phyloP scores from a whole-genome alignment of 768 basidiomycete genomes.

The Mycena pura region DNA sequence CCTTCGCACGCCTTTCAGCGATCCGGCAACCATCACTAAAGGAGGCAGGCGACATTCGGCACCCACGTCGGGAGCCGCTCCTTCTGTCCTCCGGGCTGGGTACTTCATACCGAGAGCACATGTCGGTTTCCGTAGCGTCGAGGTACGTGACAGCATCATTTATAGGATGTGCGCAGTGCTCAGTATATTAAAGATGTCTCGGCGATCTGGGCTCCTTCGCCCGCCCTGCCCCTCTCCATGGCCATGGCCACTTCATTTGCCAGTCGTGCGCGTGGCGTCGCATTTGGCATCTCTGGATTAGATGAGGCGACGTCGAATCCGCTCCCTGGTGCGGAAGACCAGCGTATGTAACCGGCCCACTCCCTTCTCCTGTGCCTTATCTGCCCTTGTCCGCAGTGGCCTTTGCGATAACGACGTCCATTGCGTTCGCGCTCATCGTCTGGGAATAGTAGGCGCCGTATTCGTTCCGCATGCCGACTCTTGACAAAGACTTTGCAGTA shows the following conservation, averaged over 20 bases:
- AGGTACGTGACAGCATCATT: constrained; percentile 1
- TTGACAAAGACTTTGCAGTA: not conserved
- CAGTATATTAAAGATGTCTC: not conserved
- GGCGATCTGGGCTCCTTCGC: not conserved
- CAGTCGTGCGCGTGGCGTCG: not conserved
- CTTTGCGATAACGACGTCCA: constrained; percentile 2
- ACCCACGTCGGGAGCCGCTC: not conserved
- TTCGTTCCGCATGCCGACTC: no score
- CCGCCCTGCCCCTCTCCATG: no score
- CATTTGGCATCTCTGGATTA: not conserved
- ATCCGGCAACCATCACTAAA: constrained; percentile 4
- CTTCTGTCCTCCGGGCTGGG: not conserved
- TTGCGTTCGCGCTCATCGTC: constrained; percentile 12
- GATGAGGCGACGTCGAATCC: not conserved
- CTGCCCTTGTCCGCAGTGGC: not conserved
- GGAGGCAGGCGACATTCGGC: not conserved
- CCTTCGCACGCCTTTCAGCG: not conserved
- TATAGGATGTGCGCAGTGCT: not conserved
- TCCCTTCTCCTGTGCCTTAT: not conserved
- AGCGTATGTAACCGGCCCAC: not conserved
- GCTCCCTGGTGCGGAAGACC: not conserved
- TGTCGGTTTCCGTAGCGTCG: not conserved
- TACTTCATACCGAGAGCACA: not conserved
- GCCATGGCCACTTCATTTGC: not conserved
- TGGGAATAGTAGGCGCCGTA: constrained; percentile 14